These are phyloP conservation scores for Lactarius deliciosus DNA, from an alignment of 768 basidiomycete species.

Conservation along the genomic window DNA sequence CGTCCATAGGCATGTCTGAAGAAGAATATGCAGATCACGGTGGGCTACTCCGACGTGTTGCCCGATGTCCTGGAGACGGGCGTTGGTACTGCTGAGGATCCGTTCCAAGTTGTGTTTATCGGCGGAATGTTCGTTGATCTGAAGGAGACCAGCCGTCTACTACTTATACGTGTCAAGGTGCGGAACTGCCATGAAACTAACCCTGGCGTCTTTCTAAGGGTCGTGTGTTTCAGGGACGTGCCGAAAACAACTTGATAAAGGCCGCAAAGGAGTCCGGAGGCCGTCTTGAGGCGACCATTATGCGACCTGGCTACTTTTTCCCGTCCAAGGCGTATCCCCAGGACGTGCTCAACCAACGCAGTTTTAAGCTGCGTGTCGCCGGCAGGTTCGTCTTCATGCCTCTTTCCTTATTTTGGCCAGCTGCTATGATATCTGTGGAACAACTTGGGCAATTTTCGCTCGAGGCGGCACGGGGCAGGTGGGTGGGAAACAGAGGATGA, in stretches of 20 bases:
- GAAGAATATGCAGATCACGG: conserved; percentile 31
- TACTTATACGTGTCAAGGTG: conserved; percentile 34
- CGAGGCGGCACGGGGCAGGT: conserved; percentile 22
- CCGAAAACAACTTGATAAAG: conserved; percentile 26
- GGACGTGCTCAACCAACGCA: conserved; percentile 21
- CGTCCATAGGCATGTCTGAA: conserved; percentile 23
- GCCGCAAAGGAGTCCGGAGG: conserved; percentile 9
- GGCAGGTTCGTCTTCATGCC: conserved; percentile 15
- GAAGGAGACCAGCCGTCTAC: conserved; percentile 28
- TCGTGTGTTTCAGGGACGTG: conserved; percentile 16
- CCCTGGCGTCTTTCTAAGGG: neutral
- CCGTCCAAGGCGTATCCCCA: conserved; percentile 22
- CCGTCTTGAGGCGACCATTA: conserved; percentile 9
- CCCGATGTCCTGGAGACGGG: conserved; percentile 15
- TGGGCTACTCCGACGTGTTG: conserved; percentile 30
- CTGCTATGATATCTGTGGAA: conserved; percentile 10
- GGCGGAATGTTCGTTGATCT: conserved; percentile 35
- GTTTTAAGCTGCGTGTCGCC: conserved; percentile 1
- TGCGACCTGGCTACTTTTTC: conserved; percentile 29
- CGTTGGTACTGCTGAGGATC: conserved; percentile 27
- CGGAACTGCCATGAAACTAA: neutral
- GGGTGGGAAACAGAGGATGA: conserved; percentile 14
- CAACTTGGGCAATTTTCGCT: conserved; percentile 22
- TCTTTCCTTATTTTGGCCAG: conserved; percentile 13
- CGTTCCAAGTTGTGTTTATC: conserved; percentile 35